Evolutionary conservation across 2,329 filamentous ascomycete species (phyloP).

Genomic region (Hypoxylon sp.): DNA sequence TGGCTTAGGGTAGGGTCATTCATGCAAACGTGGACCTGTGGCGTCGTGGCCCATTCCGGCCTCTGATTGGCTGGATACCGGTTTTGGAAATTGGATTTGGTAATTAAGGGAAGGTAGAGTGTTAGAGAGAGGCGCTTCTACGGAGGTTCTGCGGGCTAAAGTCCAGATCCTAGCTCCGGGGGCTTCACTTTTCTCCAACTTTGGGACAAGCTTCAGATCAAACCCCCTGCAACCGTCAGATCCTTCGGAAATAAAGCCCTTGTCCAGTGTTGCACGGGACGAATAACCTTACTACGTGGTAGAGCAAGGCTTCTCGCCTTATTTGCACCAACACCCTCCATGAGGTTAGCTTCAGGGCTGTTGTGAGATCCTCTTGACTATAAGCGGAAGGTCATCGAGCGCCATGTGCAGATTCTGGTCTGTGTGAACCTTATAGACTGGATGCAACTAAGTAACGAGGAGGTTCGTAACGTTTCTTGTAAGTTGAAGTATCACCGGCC

Average conservation of each 20-base stretch:
- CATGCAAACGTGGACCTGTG: slow-evolving; percentile 32
- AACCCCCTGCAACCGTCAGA: slow-evolving; percentile 30
- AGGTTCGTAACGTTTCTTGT: slow-evolving; percentile 47
- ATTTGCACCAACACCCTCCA: slow-evolving; percentile 29
- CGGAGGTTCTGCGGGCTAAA: slow-evolving; percentile 46
- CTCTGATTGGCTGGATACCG: slow-evolving; percentile 32
- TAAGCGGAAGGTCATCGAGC: slow-evolving; percentile 40
- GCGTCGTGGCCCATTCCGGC: neutral
- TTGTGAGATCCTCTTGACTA: slow-evolving; percentile 31
- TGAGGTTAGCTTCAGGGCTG: slow-evolving; percentile 41
- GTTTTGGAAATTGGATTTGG: slow-evolving; percentile 41
- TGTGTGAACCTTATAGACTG: slow-evolving; percentile 20
- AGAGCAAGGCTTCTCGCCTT: slow-evolving; percentile 34
- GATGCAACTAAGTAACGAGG: slow-evolving; percentile 43
- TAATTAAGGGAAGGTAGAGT: slow-evolving; percentile 45
- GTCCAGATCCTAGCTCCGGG: slow-evolving; percentile 35
- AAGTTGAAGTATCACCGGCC: slow-evolving; percentile 26
- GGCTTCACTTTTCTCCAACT: slow-evolving; percentile 37
- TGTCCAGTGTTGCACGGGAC: slow-evolving; percentile 32
- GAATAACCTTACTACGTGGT: slow-evolving; percentile 38
- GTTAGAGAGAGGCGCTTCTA: slow-evolving; percentile 44
- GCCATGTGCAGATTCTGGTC: slow-evolving; percentile 22
- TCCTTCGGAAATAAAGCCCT: slow-evolving; percentile 45
- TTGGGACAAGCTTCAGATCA: slow-evolving; percentile 36
- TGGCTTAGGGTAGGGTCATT: slow-evolving; percentile 31